Conservation (phyloP, 371 early-diverging fungal species). For the Mucor saturninus region DNA sequence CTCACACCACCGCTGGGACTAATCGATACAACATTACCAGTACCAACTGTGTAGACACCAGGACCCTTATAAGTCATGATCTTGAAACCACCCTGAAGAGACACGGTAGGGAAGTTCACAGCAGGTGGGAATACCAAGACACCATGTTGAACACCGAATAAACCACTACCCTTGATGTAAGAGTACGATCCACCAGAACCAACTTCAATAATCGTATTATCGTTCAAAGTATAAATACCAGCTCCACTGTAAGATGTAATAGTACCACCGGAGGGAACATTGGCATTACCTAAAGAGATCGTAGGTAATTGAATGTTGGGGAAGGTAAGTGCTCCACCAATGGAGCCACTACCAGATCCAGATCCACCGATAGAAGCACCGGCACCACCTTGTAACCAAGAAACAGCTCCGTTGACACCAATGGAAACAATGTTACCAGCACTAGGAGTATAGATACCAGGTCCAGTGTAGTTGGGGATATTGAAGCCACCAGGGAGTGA, state of each 20-base stretch:
- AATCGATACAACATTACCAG: neutral
- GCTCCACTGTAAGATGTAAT: slow-evolving; percentile 6
- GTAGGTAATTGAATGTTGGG: slow-evolving; percentile 3
- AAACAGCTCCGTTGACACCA: neutral
- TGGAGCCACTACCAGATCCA: neutral
- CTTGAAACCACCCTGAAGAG: neutral
- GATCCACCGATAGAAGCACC: neutral
- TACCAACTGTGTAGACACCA: neutral
- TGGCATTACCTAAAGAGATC: neutral
- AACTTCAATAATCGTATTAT: neutral
- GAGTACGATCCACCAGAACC: slow-evolving; percentile 4
- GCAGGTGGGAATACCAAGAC: neutral
- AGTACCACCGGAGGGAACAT: neutral
- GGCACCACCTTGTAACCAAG: slow-evolving; percentile 11
- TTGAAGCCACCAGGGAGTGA: neutral
- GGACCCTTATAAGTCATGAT: neutral
- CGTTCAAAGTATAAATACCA: neutral
- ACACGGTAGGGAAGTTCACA: slow-evolving; percentile 1
- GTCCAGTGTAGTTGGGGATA: slow-evolving; percentile 7
- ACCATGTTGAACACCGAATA: neutral
- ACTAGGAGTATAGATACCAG: slow-evolving; percentile 5
- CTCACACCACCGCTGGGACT: neutral
- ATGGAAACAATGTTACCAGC: slow-evolving; percentile 11
- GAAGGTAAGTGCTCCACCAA: neutral
- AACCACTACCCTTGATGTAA: neutral